Evolutionary conservation across 2,329 filamentous ascomycete genomes (phyloP).

Genomic region (Mycosphaerella sp.): DNA sequence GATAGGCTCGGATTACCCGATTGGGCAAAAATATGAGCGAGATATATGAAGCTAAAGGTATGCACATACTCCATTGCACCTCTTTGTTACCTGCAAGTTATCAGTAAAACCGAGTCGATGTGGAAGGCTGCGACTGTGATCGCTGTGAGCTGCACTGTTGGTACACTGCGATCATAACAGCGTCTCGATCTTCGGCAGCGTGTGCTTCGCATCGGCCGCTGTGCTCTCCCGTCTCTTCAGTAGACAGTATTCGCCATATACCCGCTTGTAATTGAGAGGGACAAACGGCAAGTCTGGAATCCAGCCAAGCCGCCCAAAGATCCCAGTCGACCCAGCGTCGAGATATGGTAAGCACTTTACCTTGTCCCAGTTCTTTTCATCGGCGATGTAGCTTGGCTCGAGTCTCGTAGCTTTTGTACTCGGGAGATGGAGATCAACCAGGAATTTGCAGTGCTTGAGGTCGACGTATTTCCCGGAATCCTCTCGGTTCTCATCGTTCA

Average conservation of each 20-base stretch:
- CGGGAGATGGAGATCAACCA: constrained; percentile 82
- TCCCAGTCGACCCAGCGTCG: constrained; percentile 66
- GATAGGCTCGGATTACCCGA: not conserved
- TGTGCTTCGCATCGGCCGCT: constrained; percentile 3
- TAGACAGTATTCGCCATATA: constrained; percentile 86
- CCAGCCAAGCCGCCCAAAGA: constrained; percentile 74
- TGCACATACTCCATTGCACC: not conserved
- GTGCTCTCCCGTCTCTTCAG: constrained; percentile 50
- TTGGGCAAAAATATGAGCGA: not conserved
- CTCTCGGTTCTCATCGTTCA: constrained; percentile 89
- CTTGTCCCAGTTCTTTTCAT: constrained; percentile 69
- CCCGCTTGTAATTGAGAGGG: constrained; percentile 62
- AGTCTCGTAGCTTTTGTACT: constrained; percentile 52
- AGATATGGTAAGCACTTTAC: constrained; percentile 73
- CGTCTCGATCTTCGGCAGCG: constrained; percentile 18
- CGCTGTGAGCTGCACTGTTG: not conserved
- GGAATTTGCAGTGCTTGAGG: constrained; percentile 67
- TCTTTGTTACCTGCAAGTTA: not conserved
- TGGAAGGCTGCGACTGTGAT: not conserved
- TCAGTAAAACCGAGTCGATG: not conserved
- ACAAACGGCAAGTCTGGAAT: constrained; percentile 65
- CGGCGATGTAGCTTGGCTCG: constrained; percentile 74
- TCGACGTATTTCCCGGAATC: constrained; percentile 82
- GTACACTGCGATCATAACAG: constrained; percentile 8
- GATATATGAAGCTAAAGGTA: not conserved